Evolutionary conservation across 1,284 basidiomycete species (phyloP).

Genomic region (Moniliophthora roreri): DNA sequence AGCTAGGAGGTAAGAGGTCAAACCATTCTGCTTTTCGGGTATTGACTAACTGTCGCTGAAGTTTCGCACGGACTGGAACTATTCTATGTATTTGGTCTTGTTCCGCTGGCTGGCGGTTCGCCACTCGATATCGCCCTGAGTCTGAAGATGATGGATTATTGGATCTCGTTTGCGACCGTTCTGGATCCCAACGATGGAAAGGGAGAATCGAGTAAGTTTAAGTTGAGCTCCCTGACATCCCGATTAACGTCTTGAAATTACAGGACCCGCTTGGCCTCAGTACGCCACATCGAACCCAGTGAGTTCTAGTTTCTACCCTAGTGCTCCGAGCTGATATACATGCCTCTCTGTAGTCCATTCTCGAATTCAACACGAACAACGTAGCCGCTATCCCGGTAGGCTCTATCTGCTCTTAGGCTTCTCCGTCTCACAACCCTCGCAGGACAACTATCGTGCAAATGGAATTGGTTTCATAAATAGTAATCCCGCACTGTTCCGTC

Average conservation of each 20-base stretch:
- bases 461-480: background rate
- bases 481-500: background rate
- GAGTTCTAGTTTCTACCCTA: background rate
- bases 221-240: no score
- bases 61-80: slow-evolving; percentile 4
- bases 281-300: background rate
- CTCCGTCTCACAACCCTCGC: background rate
- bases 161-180: slow-evolving; percentile 9
- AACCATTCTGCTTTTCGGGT: background rate
- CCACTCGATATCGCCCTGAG: background rate
- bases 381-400: background rate
- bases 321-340: no score
- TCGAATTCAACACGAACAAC: background rate
- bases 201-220: slow-evolving; percentile 1
- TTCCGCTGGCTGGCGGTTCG: background rate
- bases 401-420: no score
- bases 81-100: slow-evolving; percentile 1
- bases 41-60: background rate
- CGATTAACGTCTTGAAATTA: no score
- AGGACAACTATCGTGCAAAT: background rate
- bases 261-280: background rate
- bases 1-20: slow-evolving; percentile 1
- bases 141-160: slow-evolving; percentile 6
- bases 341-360: background rate
- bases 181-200: slow-evolving; percentile 9